Evolutionary conservation across 768 basidiomycete genomes (phyloP).

Genomic region (Sporobolomyces roseus): DNA sequence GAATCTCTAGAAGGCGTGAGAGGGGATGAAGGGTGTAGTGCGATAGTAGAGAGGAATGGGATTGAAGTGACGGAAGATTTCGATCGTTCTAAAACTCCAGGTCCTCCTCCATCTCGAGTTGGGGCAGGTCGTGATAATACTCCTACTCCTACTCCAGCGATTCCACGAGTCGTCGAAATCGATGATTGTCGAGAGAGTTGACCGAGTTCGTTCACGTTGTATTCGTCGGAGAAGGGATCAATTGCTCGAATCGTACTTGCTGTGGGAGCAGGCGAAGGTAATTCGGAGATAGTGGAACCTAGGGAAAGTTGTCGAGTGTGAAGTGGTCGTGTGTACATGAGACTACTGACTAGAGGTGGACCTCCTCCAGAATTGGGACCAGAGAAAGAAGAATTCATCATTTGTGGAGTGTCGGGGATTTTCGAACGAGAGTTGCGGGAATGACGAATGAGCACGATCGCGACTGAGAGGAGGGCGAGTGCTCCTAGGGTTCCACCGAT

Average conservation of each 20-base stretch:
- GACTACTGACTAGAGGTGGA: slow-evolving; percentile 31
- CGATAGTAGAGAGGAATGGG: slow-evolving; percentile 14
- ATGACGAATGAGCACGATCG: slow-evolving; percentile 23
- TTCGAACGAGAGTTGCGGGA: neutral
- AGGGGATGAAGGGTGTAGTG: neutral
- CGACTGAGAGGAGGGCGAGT: slow-evolving; percentile 19
- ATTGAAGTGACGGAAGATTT: slow-evolving; percentile 14
- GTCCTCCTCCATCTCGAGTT: neutral
- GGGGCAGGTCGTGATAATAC: too few species aligned
- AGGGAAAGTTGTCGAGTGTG: slow-evolving; percentile 35
- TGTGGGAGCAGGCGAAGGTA: too few species aligned
- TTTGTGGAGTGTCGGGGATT: neutral
- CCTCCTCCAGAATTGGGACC: slow-evolving; percentile 12
- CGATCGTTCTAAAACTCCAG: neutral
- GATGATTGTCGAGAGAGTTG: slow-evolving; percentile 3
- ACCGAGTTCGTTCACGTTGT: slow-evolving; percentile 30
- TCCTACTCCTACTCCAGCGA: too few species aligned
- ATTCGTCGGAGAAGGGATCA: slow-evolving; percentile 31
- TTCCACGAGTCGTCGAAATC: neutral
- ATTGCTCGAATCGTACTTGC: too few species aligned
- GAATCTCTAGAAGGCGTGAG: neutral
- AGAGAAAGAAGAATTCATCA: slow-evolving; percentile 2
- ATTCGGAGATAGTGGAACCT: slow-evolving; percentile 31
- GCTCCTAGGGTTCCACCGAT: slow-evolving; percentile 33
- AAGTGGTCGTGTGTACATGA: slow-evolving; percentile 41